Conservation (phyloP, 768 basidiomycete genomes). For the Phlegmacium glaucopus region DNA sequence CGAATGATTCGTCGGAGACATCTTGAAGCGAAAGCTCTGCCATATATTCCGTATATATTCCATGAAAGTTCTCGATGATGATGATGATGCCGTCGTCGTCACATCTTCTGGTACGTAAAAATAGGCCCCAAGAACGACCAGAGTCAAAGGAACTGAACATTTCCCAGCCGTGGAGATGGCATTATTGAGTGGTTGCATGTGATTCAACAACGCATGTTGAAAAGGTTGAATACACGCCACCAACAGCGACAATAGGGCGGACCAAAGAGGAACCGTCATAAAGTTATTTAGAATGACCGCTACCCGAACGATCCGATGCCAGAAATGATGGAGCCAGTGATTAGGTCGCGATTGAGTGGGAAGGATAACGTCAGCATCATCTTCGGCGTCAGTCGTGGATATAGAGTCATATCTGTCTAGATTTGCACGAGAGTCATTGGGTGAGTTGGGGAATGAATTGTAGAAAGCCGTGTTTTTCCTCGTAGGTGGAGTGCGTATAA, state of each 20-base stretch:
- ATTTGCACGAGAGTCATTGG: conserved; percentile 34
- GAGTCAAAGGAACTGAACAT: conserved; percentile 79
- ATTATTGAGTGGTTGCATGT: conserved; percentile 58
- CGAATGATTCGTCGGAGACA: neutral
- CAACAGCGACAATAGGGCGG: conserved; percentile 64
- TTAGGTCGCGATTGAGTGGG: neutral
- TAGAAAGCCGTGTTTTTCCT: conserved; percentile 44
- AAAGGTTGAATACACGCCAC: conserved; percentile 74
- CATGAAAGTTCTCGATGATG: neutral
- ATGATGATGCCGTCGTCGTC: too few species aligned
- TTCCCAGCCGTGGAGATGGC: conserved; percentile 62
- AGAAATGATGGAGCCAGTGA: neutral
- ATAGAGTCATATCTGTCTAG: conserved; percentile 27
- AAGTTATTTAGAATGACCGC: conserved; percentile 51
- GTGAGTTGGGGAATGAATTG: conserved; percentile 66
- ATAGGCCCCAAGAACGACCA: conserved; percentile 88
- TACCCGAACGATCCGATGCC: neutral
- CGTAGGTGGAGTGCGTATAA: conserved; percentile 9
- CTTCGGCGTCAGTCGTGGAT: conserved; percentile 16
- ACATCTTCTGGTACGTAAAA: conserved; percentile 49
- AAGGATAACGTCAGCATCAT: conserved; percentile 16
- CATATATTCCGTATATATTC: neutral
- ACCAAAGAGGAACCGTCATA: conserved; percentile 85
- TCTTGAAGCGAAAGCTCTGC: neutral
- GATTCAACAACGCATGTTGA: conserved; percentile 61